Evolutionary conservation across 2,329 filamentous ascomycete genomes (phyloP).

Genomic region (Parastagonospora nodorum): DNA sequence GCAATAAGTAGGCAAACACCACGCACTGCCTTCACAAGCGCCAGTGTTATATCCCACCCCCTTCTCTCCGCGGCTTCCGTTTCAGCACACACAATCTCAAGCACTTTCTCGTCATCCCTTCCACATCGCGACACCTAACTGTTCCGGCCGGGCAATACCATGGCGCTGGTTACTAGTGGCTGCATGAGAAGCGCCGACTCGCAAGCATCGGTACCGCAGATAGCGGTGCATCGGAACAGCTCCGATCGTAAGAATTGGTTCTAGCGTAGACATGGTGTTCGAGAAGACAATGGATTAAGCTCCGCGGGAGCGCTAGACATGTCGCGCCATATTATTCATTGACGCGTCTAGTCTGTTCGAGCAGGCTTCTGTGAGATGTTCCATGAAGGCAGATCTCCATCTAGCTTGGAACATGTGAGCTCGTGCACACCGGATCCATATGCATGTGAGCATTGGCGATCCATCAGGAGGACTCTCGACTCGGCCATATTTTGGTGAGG

Average conservation of each 20-base stretch:
- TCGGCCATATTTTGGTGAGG: not conserved
- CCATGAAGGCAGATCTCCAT: not conserved
- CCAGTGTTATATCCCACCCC: not conserved
- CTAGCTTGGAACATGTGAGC: not conserved
- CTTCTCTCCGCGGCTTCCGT: not conserved
- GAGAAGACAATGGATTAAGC: not conserved
- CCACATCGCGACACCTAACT: constrained; percentile 1
- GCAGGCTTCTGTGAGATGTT: not conserved
- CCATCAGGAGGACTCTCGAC: not conserved
- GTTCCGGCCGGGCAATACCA: not conserved
- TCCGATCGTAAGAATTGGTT: not conserved
- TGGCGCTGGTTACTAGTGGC: not conserved
- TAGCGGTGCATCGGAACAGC: not conserved
- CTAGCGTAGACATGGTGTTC: not conserved
- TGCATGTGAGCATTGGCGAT: no score
- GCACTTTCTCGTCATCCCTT: not conserved
- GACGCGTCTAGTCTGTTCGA: not conserved
- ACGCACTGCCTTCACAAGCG: not conserved
- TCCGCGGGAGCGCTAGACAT: not conserved
- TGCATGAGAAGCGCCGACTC: not conserved
- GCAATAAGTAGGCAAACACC: not conserved
- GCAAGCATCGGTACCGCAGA: not conserved
- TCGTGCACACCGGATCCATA: no score
- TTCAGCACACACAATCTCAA: not conserved
- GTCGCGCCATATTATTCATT: not conserved